Conservation (phyloP, 1,139 yeast genomes). For the Zygosaccharomyces sapae region DNA sequence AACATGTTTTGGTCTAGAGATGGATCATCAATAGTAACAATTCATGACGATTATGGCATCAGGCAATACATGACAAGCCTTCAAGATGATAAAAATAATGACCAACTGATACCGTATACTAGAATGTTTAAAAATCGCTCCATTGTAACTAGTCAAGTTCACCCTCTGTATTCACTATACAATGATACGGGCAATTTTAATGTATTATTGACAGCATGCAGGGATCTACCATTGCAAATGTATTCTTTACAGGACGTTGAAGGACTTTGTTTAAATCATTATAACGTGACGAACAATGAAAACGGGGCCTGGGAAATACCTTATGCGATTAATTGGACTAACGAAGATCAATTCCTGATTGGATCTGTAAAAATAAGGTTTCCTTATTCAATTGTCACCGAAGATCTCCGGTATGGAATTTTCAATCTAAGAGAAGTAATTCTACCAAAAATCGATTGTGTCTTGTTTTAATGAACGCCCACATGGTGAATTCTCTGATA, state of each 20-base stretch:
- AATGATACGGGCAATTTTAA: slow-evolving; percentile 13
- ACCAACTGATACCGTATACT: slow-evolving; percentile 28
- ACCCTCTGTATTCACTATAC: slow-evolving; percentile 30
- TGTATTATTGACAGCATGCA: slow-evolving; percentile 20
- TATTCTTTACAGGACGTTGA: slow-evolving; percentile 17
- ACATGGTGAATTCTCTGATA: slow-evolving; percentile 7
- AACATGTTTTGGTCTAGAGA: slow-evolving; percentile 33
- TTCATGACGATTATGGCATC: slow-evolving; percentile 33
- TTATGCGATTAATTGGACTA: slow-evolving; percentile 21
- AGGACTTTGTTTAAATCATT: slow-evolving; percentile 15
- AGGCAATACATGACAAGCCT: slow-evolving; percentile 28
- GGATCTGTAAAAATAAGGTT: slow-evolving; percentile 29
- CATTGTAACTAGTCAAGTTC: slow-evolving; percentile 25
- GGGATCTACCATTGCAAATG: slow-evolving; percentile 29
- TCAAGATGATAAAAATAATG: slow-evolving; percentile 1
- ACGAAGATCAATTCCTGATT: slow-evolving; percentile 18
- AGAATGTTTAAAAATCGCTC: slow-evolving; percentile 29
- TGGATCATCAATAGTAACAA: slow-evolving; percentile 33
- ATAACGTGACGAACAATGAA: slow-evolving; percentile 19
- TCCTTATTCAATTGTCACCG: slow-evolving; percentile 25
- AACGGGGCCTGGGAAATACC: slow-evolving; percentile 27
- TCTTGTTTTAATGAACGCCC: slow-evolving; percentile 27
- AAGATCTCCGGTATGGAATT: slow-evolving; percentile 21
- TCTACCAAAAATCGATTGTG: slow-evolving; percentile 25
- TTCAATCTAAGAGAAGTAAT: slow-evolving; percentile 15